Evolutionary conservation across 2,329 filamentous ascomycete genomes (phyloP), one percentile per base, ranked within the genome.

Genomic region (Fusarium siculi): DNA sequence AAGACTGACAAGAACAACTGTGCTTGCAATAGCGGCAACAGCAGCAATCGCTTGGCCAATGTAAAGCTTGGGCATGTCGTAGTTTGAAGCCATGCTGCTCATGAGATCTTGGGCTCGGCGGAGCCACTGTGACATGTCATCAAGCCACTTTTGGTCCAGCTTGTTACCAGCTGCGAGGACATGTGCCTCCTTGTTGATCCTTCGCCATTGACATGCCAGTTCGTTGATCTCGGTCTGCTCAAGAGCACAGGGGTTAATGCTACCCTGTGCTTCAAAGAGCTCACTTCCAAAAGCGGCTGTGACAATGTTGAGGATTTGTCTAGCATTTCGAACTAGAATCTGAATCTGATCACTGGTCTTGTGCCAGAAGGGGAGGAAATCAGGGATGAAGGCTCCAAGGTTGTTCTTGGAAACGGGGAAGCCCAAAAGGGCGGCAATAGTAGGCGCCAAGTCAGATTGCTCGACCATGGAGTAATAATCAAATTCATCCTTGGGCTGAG

Each of bases 371-470:
- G 88, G 85, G 21, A 97, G 84, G 73, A 99, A 92, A 10, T 94
- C 90, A 1, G 90, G 86, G 54, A 98, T 94, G 68, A 98, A 92
- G 4, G 95, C 91, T 2, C 96, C 96, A 1, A 99, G 84, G 72
- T 95, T 98, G 79, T 99, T 99, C 80, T 91, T 90, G 1, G 96
- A 93, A 2, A 97, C 87, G 0, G 96, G 96, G 73, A 99, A 92
- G 0, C 95, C 95, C 49, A 99, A 87, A 36, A 99, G 84, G 2
- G 92, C 94, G 16, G 93, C 95, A 28, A 99, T 85, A 0, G 96
- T 98, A 3, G 96, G 95, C 0, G 94, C 94, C 66, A 99, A 88
- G 81, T 99, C 97, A 3, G 95, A 97, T 83, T 99, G 96, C 79
- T 98, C 93, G n/a, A 98, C 90, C 61, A 86, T 90, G 37, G 86